Conservation (phyloP, 139 green algal genomes). For the Tetradesmus obliquus region DNA sequence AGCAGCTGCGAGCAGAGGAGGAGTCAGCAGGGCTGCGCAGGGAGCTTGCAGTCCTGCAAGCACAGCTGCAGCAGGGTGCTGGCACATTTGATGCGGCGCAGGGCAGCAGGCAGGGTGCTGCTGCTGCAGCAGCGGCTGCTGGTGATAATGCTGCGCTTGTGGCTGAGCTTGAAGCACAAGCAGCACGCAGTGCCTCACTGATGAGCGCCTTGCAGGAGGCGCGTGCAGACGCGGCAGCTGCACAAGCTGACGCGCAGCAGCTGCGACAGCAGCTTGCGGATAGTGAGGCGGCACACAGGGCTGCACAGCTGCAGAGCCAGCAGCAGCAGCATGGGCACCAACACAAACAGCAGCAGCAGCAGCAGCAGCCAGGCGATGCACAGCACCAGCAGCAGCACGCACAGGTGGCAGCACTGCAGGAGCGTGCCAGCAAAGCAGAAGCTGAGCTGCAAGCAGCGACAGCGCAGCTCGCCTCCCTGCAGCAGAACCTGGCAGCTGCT, state of each 20-base stretch:
- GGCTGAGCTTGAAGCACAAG: slow-evolving; percentile 11
- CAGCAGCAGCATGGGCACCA: slow-evolving; percentile 8
- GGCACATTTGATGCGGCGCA: background rate
- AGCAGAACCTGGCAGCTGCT: slow-evolving; percentile 46
- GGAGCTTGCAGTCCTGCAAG: slow-evolving; percentile 65
- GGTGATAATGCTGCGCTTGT: background rate
- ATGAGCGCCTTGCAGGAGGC: background rate
- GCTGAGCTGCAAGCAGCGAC: background rate
- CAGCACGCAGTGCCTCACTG: background rate
- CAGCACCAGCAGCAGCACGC: slow-evolving; percentile 2
- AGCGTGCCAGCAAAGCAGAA: background rate
- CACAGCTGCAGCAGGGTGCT: background rate
- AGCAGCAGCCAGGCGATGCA: background rate
- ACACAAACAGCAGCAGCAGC: background rate
- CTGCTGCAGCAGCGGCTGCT: background rate
- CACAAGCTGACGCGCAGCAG: slow-evolving; percentile 12
- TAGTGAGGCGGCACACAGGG: background rate
- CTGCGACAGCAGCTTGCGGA: background rate
- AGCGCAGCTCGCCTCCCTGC: background rate
- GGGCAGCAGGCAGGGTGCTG: background rate
- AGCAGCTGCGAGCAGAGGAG: slow-evolving; percentile 70
- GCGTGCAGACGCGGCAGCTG: background rate
- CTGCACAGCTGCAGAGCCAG: background rate
- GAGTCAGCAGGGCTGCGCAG: slow-evolving; percentile 53
- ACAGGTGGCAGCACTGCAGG: background rate